Evolutionary conservation across 352 stramenopile species (phyloP), one percentile per base, ranked within the genome.

Genomic region (Aphanomyces invadans): DNA sequence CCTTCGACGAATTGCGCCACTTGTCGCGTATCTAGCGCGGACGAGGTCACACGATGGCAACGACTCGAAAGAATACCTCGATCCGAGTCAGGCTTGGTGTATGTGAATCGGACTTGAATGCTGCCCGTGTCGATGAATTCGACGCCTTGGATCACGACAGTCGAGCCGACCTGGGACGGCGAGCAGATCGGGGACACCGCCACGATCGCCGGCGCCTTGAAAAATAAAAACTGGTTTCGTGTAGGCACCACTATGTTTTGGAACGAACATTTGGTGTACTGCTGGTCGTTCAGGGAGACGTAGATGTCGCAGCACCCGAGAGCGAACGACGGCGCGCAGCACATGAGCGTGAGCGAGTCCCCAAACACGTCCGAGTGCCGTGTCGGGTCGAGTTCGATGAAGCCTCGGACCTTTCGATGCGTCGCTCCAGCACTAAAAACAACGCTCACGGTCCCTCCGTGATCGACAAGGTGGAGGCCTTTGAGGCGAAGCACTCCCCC

Each of bases 91-190:
- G n/a, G n/a, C n/a, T 67, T n/a, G 23, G 26, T 52, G 54, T 84
- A 80, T 3, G 70, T 70, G 31, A 87, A 80, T 4, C 80, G 79
- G 0, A 90, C 76, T 69, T 88, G 88, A 55, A 92, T 88, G 2
- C 73, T 75, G 0, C 83, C 79, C 3, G 83, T 92, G 60, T 92
- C 83, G 48, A 92, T 88, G 17, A 92, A 60, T 36, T 89, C 86
- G 1, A 74, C 73, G 4, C 81, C 83, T 21, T 73, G 80, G 39
- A 92, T 85, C 5, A 53, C 66, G 7, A 92, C 68, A 11, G 77
- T 63, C 64, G 79, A 89, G 0, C 76, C 70, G 17, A 81, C 69
- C 3, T 71, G 73, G 17, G 89, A 75, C 51, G 73, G 79, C 5
- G 78, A 74, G 51, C 77, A 90, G 3, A 87, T 46, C 0, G 83